Base-by-base conservation (phyloP, 306 rosid species). In the Corylus heterophylla region DNA sequence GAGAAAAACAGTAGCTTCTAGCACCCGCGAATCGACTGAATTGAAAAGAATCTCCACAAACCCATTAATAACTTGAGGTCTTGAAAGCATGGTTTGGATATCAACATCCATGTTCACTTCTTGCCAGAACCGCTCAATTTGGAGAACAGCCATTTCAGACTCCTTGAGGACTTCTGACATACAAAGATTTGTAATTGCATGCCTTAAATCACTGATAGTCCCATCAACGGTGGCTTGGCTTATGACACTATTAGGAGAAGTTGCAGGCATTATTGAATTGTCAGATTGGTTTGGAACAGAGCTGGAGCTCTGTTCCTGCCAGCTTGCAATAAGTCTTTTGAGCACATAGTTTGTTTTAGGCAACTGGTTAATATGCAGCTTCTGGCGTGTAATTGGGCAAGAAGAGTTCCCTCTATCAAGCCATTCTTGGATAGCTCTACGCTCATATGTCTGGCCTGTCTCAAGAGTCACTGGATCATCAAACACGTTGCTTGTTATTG, bases 391-490 rank as follows among this genome's bases (percentile, higher is more conserved):
- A 56, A 92, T 94, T 31, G 98, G 97, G 84, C 98, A 92, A 12
- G 94, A 86, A 51, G 83, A 81, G 85, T 92, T 91, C 31, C 97
- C 98, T 78, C 90, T 85, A 61, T 89, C 90, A 52, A 92, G 87
- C 98, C 98, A 95, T 80, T 95, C 97, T 61, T 90, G 97, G 12
- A 91, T 95, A 7, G 98, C 98, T 80, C 66, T 81, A 11, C 97
- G 92, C 88, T 95, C 98, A 67, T 87, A 95, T 73, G 98, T 92
- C 77, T 95, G 98, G 35, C 98, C 98, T 8, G 98, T 95, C 85
- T 95, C 98, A 49, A 95, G 91, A 49, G 98, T 95, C 76, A 95
- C 98, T 0, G 98, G 98, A 79, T 95, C 98, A 80, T 92, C 87
- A 87, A 94, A 94, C 20, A 94, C 74, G 81, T 90, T 87, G 84